phyloP scores from a whole-genome alignment of 495 filamentous ascomycete genomes.

The Xylaria cubensis region DNA sequence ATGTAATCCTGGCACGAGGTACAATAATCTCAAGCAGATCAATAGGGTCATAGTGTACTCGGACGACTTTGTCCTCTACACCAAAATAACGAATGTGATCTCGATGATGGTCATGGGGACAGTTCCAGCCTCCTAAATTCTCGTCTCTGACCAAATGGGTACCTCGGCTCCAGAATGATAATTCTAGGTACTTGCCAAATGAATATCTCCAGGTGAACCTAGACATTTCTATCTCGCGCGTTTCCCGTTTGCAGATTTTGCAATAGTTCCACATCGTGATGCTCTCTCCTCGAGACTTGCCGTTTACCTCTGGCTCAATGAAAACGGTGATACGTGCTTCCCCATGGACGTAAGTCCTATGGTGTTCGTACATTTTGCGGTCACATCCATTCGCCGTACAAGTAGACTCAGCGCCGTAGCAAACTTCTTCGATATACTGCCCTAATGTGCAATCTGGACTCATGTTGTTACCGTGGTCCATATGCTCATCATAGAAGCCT shows the following conservation, averaged over 20 bases:
- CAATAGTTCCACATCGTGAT: constrained; percentile 99
- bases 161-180: constrained; percentile 93
- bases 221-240: constrained; percentile 90
- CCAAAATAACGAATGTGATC: constrained; percentile 94
- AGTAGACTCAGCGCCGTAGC: constrained; percentile 70
- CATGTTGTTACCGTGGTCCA: constrained; percentile 62
- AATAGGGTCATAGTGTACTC: constrained; percentile 90
- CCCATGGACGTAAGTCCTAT: constrained; percentile 96
- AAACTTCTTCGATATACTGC: constrained; percentile 94
- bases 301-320: constrained; percentile 68
- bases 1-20: constrained; percentile 85
- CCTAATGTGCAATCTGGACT: constrained; percentile 91
- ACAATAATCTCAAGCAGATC: constrained; percentile 96
- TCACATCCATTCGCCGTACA: constrained; percentile 89
- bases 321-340: constrained; percentile 91
- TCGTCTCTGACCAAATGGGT: constrained; percentile 77
- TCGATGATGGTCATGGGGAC: constrained; percentile 89
- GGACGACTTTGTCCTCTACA: constrained; percentile 80
- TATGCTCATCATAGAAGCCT: constrained; percentile 90
- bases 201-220: constrained; percentile 98
- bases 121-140: constrained; percentile 51
- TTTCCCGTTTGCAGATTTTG: constrained; percentile 88
- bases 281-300: constrained; percentile 63
- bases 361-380: constrained; percentile 87
- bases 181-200: constrained; percentile 94